These are phyloP conservation scores for Trametes versicolor DNA, from an alignment of 1,284 basidiomycete genomes.

Conservation along the genomic window DNA sequence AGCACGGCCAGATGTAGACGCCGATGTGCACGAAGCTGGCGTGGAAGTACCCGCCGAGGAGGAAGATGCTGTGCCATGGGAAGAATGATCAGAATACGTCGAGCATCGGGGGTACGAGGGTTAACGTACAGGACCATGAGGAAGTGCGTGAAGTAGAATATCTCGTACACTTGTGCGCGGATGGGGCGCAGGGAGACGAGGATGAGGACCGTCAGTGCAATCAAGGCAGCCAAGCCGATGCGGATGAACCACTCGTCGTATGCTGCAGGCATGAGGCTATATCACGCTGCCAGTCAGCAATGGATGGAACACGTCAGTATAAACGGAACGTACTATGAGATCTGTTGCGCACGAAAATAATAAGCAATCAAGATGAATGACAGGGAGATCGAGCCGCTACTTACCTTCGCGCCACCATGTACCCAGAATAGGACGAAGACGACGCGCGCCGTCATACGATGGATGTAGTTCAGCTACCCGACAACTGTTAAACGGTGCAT, in stretches of 20 bases:
- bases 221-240: slow-evolving; percentile 30
- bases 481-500: not conserved
- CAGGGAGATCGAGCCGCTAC: slow-evolving; percentile 28
- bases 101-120: not conserved
- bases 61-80: slow-evolving; percentile 31
- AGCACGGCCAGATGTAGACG: slow-evolving; percentile 61
- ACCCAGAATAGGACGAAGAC: slow-evolving; percentile 60
- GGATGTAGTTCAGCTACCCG: slow-evolving; percentile 58
- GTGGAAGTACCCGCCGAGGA: slow-evolving; percentile 48
- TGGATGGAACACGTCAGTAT: not conserved
- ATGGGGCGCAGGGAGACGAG: slow-evolving; percentile 40
- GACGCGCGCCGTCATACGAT: slow-evolving; percentile 61
- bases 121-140: slow-evolving; percentile 37
- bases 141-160: slow-evolving; percentile 42
- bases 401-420: slow-evolving; percentile 56
- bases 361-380: not conserved
- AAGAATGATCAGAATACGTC: not conserved
- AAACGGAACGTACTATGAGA: slow-evolving; percentile 9
- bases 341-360: not conserved
- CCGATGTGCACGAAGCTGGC: slow-evolving; percentile 37
- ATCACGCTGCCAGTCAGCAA: not conserved
- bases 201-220: slow-evolving; percentile 35
- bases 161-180: slow-evolving; percentile 37
- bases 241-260: slow-evolving; percentile 27
- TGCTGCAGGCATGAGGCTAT: slow-evolving; percentile 7